These are phyloP conservation scores for Sphagnum contortum DNA, from an alignment of 225 moss, liverwort and hornwort genomes.

Conservation along the genomic window DNA sequence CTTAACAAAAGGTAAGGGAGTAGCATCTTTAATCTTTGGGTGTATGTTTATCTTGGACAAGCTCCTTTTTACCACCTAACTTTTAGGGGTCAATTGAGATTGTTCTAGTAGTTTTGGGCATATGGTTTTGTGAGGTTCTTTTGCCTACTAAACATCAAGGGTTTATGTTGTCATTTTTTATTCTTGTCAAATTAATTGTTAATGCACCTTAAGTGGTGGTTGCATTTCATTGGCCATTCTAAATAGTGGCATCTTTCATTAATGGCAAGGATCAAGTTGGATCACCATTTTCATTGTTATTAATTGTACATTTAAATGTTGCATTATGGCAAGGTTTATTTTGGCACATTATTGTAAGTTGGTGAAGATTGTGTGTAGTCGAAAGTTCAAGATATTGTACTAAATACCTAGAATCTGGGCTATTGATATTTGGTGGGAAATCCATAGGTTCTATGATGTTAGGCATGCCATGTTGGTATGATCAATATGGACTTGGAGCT, in stretches of 20 bases:
- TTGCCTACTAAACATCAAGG: background rate
- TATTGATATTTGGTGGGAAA: too few species aligned
- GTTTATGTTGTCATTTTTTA: conserved; percentile 14
- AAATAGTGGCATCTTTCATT: conserved; percentile 11
- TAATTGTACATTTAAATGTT: too few species aligned
- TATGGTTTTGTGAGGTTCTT: conserved; percentile 3
- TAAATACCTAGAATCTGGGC: too few species aligned
- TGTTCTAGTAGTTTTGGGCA: background rate
- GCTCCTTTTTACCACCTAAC: background rate
- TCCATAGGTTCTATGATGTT: too few species aligned
- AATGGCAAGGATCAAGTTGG: conserved; percentile 18
- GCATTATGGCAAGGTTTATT: too few species aligned
- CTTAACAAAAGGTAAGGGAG: background rate
- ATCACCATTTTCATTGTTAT: conserved; percentile 6
- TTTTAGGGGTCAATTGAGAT: background rate
- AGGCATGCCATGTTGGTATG: too few species aligned
- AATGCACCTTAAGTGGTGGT: conserved; percentile 85
- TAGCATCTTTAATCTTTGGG: background rate
- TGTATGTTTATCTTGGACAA: conserved; percentile 5
- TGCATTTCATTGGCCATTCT: conserved; percentile 19
- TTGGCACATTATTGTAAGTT: too few species aligned
- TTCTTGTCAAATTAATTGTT: conserved; percentile 37
- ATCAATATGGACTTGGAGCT: too few species aligned
- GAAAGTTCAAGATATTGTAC: too few species aligned
- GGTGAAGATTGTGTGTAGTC: too few species aligned